Percentiles rank a stretch among this genome's conserved stretches.
phyloP scores from a whole-genome alignment of 202 grass and related monocot species.

The Bolboschoenoplectus hybrid region DNA sequence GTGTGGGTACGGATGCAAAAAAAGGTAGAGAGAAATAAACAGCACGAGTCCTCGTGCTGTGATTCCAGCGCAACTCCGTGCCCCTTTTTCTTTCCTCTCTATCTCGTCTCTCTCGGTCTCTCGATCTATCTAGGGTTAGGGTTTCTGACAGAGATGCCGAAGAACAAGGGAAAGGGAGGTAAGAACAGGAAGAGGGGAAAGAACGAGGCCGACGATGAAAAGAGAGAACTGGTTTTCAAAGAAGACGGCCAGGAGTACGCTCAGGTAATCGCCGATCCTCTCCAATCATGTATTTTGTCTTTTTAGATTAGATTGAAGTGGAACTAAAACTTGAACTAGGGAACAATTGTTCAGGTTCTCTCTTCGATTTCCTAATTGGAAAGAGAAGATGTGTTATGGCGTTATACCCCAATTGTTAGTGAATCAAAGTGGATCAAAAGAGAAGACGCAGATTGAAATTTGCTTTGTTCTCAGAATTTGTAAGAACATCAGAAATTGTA shows the following conservation, averaged over 20 bases:
- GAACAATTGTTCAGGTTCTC: not conserved
- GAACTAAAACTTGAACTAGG: not conserved
- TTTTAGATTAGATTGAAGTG: not conserved
- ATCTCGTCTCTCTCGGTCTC: not conserved
- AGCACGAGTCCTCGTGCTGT: not conserved
- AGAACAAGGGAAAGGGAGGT: conserved; percentile 84
- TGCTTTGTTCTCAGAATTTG: not conserved
- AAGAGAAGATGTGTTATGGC: not conserved
- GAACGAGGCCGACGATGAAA: conserved; percentile 81
- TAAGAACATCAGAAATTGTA: not conserved
- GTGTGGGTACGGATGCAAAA: not conserved
- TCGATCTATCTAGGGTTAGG: conserved; percentile 43
- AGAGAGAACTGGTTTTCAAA: conserved; percentile 74
- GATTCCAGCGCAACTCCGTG: not conserved
- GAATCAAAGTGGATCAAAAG: conserved; percentile 11
- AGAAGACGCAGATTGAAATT: not conserved
- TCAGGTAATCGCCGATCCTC: conserved; percentile 46
- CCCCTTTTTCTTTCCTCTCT: not conserved
- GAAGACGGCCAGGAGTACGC: conserved; percentile 85
- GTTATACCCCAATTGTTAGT: conserved; percentile 5
- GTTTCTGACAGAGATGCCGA: conserved; percentile 57
- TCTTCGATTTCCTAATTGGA: not conserved
- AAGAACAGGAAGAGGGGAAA: conserved; percentile 73
- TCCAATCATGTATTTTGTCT: not conserved
- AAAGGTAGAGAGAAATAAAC: not conserved